These are phyloP conservation scores for Ruellia speciosa DNA, from an alignment of 305 asterid genomes.

Conservation along the genomic window DNA sequence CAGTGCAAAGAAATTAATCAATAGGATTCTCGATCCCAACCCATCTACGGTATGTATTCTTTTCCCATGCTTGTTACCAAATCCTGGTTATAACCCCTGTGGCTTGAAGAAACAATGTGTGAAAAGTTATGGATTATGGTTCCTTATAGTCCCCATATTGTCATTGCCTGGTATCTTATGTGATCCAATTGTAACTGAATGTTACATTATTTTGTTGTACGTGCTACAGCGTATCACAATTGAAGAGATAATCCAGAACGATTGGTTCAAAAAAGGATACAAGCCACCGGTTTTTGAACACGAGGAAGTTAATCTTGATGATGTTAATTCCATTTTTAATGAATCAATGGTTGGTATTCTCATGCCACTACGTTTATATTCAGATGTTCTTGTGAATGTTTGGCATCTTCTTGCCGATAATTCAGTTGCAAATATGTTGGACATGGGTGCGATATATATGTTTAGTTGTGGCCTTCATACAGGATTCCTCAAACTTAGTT, in stretches of 20 bases:
- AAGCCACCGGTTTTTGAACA: conserved; percentile 64
- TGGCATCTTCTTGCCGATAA: too few relatives aligned
- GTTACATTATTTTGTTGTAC: conserved; percentile 3
- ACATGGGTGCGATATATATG: too few relatives aligned
- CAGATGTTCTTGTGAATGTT: too few relatives aligned
- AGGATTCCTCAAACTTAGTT: conserved; percentile 71
- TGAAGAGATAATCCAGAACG: conserved; percentile 70
- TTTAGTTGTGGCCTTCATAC: too few relatives aligned
- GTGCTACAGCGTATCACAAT: conserved; percentile 63
- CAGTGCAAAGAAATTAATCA: conserved; percentile 74
- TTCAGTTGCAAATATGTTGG: too few relatives aligned
- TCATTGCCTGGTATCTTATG: too few relatives aligned
- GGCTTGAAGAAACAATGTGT: too few relatives aligned
- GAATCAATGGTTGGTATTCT: conserved; percentile 49
- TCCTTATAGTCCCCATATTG: too few relatives aligned
- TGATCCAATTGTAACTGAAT: conserved; percentile 1
- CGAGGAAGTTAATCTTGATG: conserved; percentile 74
- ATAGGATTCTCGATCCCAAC: conserved; percentile 87
- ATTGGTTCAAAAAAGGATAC: conserved; percentile 97
- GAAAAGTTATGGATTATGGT: too few relatives aligned
- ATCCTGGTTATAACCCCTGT: too few relatives aligned
- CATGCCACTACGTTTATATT: too few relatives aligned
- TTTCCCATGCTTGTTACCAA: too few relatives aligned
- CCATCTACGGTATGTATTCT: conserved; percentile 66
- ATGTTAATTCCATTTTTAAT: conserved; percentile 64